phyloP scores from a whole-genome alignment of 2,329 filamentous ascomycete genomes.

The Ilyonectria sp. region DNA sequence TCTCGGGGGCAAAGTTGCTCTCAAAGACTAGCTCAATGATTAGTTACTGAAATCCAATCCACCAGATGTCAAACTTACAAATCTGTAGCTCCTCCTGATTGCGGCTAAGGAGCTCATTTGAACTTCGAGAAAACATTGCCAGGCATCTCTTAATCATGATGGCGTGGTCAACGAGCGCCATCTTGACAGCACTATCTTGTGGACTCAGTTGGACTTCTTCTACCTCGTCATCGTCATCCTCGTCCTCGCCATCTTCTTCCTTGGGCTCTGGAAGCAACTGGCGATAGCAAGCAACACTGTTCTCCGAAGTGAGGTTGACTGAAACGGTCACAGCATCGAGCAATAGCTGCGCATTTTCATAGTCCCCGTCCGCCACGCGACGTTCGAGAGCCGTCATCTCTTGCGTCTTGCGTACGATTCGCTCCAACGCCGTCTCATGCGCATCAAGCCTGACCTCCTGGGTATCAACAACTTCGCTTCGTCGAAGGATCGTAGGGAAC shows the following conservation, averaged over 20 bases:
- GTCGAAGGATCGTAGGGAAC: slow-evolving; percentile 91
- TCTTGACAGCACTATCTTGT: slow-evolving; percentile 84
- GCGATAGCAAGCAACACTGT: slow-evolving; percentile 84
- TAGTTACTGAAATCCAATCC: slow-evolving; percentile 26
- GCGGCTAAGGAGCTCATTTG: slow-evolving; percentile 70
- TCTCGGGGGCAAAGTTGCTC: slow-evolving; percentile 75
- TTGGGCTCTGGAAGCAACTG: slow-evolving; percentile 74
- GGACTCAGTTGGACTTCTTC: slow-evolving; percentile 67
- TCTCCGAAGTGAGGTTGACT: slow-evolving; percentile 81
- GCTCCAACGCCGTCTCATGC: slow-evolving; percentile 90
- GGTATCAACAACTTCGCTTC: slow-evolving; percentile 84
- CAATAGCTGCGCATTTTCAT: slow-evolving; percentile 77
- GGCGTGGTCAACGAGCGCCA: slow-evolving; percentile 90
- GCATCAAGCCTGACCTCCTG: slow-evolving; percentile 79
- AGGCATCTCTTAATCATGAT: slow-evolving; percentile 89
- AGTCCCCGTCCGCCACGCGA: slow-evolving; percentile 79
- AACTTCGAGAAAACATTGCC: slow-evolving; percentile 75
- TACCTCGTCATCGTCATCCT: slow-evolving; percentile 57
- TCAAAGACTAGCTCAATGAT: slow-evolving; percentile 68
- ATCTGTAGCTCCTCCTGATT: slow-evolving; percentile 73
- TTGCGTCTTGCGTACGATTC: slow-evolving; percentile 90
- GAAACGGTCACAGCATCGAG: slow-evolving; percentile 84
- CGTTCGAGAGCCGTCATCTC: slow-evolving; percentile 86
- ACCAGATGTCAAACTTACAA: slow-evolving; percentile 66
- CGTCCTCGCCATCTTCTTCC: slow-evolving; percentile 56